Evolutionary conservation across 805 yeast species (phyloP).

Genomic region (Candida easanensis): DNA sequence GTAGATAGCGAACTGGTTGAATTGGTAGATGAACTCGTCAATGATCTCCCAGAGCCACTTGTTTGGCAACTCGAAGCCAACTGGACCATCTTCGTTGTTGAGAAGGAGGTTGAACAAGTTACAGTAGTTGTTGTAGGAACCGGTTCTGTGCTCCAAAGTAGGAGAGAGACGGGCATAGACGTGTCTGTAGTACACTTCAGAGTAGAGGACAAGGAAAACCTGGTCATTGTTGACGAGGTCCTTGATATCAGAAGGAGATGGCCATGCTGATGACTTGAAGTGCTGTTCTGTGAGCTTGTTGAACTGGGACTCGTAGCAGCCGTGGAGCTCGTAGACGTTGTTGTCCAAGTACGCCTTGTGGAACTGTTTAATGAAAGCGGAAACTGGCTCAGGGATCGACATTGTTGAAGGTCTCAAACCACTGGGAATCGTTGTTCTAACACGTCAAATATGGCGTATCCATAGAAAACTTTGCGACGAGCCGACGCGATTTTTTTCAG

Average conservation of each 20-base stretch:
- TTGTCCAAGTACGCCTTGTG: conserved; percentile 41
- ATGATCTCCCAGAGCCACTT: conserved; percentile 52
- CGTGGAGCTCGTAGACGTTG: conserved; percentile 40
- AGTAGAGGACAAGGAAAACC: conserved; percentile 42
- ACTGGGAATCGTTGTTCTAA: too few species aligned
- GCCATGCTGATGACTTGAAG: conserved; percentile 43
- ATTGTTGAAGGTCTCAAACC: neutral
- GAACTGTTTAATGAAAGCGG: conserved; percentile 41
- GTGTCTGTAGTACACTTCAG: conserved; percentile 50
- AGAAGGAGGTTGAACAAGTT: conserved; percentile 43
- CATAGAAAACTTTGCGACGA: too few species aligned
- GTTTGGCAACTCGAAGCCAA: conserved; percentile 43
- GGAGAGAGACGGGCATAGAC: conserved; percentile 43
- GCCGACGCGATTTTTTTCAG: too few species aligned
- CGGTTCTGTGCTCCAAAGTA: conserved; percentile 42
- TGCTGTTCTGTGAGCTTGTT: conserved; percentile 44
- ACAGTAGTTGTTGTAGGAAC: conserved; percentile 48
- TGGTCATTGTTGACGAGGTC: conserved; percentile 44
- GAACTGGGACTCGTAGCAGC: conserved; percentile 44
- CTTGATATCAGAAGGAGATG: conserved; percentile 42
- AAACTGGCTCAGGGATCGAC: conserved; percentile 42
- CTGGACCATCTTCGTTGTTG: conserved; percentile 41
- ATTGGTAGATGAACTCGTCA: conserved; percentile 52
- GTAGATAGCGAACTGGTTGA: conserved; percentile 42
- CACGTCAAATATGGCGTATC: too few species aligned